These are phyloP conservation scores for Pestalotiopsis sp. DNA, from an alignment of 2,329 filamentous ascomycete genomes.

Conservation along the genomic window DNA sequence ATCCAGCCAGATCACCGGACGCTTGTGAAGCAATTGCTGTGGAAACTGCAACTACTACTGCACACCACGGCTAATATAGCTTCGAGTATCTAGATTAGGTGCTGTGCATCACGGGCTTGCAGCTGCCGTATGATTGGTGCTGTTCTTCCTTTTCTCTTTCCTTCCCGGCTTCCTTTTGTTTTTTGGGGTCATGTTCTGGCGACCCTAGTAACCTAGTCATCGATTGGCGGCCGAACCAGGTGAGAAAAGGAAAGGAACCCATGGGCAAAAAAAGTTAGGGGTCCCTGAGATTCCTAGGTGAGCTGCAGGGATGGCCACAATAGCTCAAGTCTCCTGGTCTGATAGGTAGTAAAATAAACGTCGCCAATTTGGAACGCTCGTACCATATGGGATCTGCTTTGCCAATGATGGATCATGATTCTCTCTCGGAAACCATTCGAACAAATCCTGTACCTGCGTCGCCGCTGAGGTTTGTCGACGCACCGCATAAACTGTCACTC, in stretches of 20 bases:
- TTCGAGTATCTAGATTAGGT: background rate
- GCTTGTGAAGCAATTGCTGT: background rate
- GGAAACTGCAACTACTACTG: background rate
- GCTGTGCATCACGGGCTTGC: background rate
- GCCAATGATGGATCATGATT: background rate
- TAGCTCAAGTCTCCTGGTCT: background rate
- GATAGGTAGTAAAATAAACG: background rate
- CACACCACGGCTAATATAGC: background rate
- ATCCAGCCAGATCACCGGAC: background rate
- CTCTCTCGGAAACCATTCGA: background rate
- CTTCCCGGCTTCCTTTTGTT: background rate
- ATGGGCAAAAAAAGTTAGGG: slow-evolving; percentile 1
- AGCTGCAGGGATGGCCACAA: background rate
- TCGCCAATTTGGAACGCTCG: background rate
- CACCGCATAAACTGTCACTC: background rate
- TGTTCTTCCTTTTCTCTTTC: background rate
- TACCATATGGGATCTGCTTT: background rate
- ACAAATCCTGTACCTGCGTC: background rate
- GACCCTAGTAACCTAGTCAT: background rate
- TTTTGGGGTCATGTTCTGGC: background rate
- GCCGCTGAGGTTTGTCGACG: background rate
- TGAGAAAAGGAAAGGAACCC: slow-evolving; percentile 9
- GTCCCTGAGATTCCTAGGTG: slow-evolving; percentile 9
- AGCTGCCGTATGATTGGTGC: background rate
- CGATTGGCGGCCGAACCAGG: slow-evolving; percentile 10